Evolutionary conservation across 2,329 filamentous ascomycete genomes (phyloP).

Genomic region (Tricladium varicosporioides): DNA sequence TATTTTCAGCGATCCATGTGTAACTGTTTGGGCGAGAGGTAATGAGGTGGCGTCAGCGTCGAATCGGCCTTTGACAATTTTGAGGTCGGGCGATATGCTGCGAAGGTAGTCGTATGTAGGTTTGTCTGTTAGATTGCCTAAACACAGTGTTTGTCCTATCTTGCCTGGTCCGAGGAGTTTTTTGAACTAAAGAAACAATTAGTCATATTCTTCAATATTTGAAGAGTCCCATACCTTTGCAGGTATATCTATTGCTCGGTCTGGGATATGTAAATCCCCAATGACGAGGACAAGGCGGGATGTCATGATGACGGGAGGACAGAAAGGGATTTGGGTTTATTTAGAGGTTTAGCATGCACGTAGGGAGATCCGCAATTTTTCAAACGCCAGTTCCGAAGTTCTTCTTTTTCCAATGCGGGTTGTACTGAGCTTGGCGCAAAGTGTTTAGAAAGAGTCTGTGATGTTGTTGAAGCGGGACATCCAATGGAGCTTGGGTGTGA

Average conservation of each 20-base stretch:
- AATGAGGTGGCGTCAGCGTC: conserved; percentile 66
- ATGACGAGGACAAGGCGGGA: conserved; percentile 89
- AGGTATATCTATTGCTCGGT: conserved; percentile 86
- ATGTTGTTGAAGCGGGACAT: not conserved
- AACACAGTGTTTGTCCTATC: conserved; percentile 77
- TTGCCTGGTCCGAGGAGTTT: conserved; percentile 82
- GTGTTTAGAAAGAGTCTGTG: not conserved
- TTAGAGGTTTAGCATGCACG: not conserved
- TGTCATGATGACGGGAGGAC: conserved; percentile 52
- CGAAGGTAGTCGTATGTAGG: conserved; percentile 79
- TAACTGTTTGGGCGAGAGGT: conserved; percentile 64
- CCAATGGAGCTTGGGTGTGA: not conserved
- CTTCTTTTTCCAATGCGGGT: not conserved
- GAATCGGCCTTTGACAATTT: conserved; percentile 66
- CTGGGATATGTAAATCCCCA: conserved; percentile 90
- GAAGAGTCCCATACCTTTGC: conserved; percentile 62
- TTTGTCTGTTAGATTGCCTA: conserved; percentile 78
- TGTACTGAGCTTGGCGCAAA: conserved; percentile 18
- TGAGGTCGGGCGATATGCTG: conserved; percentile 68
- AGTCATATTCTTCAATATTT: conserved; percentile 12
- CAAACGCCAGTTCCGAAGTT: not conserved
- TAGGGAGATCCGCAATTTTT: conserved; percentile 1
- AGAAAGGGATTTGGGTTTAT: conserved; percentile 5
- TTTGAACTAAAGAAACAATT: conserved; percentile 61
- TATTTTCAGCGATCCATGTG: conserved; percentile 62